Percentiles rank a stretch among this genome's conserved stretches.
Conservation (phyloP, 192 early-diverging fungal genomes). For the Lobosporangium transversale region DNA sequence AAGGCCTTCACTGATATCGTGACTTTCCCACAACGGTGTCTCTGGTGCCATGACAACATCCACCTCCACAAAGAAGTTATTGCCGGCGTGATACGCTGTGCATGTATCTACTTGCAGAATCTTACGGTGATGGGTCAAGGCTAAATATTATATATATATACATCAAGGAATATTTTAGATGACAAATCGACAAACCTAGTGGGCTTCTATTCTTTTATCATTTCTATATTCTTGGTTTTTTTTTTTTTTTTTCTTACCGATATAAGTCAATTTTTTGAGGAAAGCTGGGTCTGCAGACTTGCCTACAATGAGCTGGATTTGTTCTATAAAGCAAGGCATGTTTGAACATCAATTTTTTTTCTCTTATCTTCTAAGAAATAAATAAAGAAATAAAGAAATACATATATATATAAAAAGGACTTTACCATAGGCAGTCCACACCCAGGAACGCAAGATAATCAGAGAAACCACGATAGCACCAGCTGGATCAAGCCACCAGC, state of each 20-base stretch:
- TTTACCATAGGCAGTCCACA: conserved; percentile 67
- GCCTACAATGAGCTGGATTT: conserved; percentile 84
- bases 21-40: conserved; percentile 82
- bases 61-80: conserved; percentile 93
- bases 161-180: too few relatives aligned
- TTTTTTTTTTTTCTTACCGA: too few relatives aligned
- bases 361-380: too few relatives aligned
- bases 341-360: too few relatives aligned
- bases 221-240: too few relatives aligned
- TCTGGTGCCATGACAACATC: conserved; percentile 93
- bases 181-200: too few relatives aligned
- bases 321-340: conserved; percentile 67
- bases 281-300: conserved; percentile 83
- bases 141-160: too few relatives aligned
- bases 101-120: conserved; percentile 80
- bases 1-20: conserved; percentile 93
- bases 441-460: conserved; percentile 78
- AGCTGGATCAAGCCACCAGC: conserved; percentile 80
- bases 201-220: too few relatives aligned
- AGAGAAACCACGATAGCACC: conserved; percentile 77
- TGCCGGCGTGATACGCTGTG: conserved; percentile 89
- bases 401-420: too few relatives aligned
- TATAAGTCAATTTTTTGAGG: conserved; percentile 88
- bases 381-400: too few relatives aligned
- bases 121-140: conserved; percentile 77